phyloP scores from a whole-genome alignment of 2,329 filamentous ascomycete genomes.

The Botryotinia calthae region DNA sequence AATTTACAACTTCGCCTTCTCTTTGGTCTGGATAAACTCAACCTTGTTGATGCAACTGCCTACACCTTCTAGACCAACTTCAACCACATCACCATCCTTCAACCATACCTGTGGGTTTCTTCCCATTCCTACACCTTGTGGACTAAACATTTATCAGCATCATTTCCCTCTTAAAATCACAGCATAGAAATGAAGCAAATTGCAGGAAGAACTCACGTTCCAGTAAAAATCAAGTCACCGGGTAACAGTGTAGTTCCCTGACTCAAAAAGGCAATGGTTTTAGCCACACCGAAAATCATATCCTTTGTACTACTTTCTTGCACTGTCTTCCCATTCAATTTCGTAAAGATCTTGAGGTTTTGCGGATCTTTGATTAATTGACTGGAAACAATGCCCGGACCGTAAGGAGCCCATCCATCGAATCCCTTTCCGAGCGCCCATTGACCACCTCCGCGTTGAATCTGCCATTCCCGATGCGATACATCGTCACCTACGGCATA shows the following conservation, averaged over 20 bases:
- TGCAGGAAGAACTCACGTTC: conserved; percentile 44
- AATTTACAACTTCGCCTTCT: conserved; percentile 29
- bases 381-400: conserved; percentile 65
- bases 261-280: conserved; percentile 59
- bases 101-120: conserved; percentile 65
- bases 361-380: conserved; percentile 57
- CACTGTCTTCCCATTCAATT: conserved; percentile 56
- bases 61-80: conserved; percentile 65
- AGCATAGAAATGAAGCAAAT: neutral
- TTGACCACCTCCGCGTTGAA: conserved; percentile 65
- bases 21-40: conserved; percentile 44
- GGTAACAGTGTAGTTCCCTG: conserved; percentile 61
- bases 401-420: conserved; percentile 72
- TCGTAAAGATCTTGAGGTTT: conserved; percentile 54
- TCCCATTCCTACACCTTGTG: conserved; percentile 69
- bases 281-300: conserved; percentile 61
- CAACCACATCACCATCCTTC: conserved; percentile 67
- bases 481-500: conserved; percentile 77
- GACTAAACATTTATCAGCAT: conserved; percentile 35
- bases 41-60: conserved; percentile 57
- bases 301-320: conserved; percentile 58
- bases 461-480: conserved; percentile 76
- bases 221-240: conserved; percentile 65
- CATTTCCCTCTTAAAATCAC: neutral
- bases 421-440: conserved; percentile 73